A percentile compares a stretch with the other conserved stretches of the same genome.
These are phyloP conservation scores for Penicillium sp. DNA, from an alignment of 2,329 filamentous ascomycete genomes.

Conservation along the genomic window DNA sequence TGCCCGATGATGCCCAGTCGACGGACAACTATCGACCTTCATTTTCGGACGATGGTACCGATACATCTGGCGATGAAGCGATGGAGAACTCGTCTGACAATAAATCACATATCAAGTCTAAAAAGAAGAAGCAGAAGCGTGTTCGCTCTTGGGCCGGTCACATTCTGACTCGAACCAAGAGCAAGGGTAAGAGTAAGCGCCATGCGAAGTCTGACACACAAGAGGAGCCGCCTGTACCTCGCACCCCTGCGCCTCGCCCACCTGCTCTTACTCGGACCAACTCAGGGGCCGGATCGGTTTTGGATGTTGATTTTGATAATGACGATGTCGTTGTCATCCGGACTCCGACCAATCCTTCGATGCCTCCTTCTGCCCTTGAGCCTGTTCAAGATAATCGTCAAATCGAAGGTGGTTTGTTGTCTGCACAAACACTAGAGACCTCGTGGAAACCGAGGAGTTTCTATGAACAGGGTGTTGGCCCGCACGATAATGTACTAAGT, in stretches of 20 bases:
- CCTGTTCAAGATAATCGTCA: conserved; percentile 17
- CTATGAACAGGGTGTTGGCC: conserved; percentile 38
- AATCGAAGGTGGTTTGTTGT: conserved; percentile 9
- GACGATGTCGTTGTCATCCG: conserved; percentile 50
- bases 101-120: conserved; percentile 35
- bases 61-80: conserved; percentile 26
- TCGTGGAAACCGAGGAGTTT: conserved; percentile 47
- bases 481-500: conserved; percentile 62
- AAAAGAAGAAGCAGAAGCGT: conserved; percentile 65
- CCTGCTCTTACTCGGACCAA: conserved; percentile 42
- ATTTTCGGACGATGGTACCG: conserved; percentile 33
- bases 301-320: conserved; percentile 50
- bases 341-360: conserved; percentile 40
- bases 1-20: conserved; percentile 22
- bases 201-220: conserved; percentile 42
- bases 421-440: conserved; percentile 32
- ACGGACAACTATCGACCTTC: conserved; percentile 26
- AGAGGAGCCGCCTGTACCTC: conserved; percentile 19
- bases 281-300: conserved; percentile 42
- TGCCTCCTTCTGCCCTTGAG: conserved; percentile 26
- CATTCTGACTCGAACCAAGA: conserved; percentile 48
- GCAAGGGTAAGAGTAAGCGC: conserved; percentile 44
- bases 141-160: conserved; percentile 63
- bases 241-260: conserved; percentile 42
- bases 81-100: conserved; percentile 26